phyloP scores from a whole-genome alignment of 169 alveolate genomes.

The Plasmodium vivax region DNA sequence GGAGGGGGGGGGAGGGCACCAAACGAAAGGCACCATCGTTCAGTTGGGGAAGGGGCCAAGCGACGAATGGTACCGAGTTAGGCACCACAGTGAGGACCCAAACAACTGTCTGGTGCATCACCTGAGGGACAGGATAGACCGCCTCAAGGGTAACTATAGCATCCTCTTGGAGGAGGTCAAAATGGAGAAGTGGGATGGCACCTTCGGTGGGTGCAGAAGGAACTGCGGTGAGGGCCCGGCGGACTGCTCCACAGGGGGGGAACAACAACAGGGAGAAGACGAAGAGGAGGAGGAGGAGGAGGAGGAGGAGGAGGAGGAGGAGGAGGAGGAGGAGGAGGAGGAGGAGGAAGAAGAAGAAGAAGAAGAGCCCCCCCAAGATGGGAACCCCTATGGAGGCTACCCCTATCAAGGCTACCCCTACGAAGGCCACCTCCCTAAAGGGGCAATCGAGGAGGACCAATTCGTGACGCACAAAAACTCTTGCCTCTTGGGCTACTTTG shows the following conservation, averaged over 20 bases:
- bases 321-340: neutral
- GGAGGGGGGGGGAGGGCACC: neutral
- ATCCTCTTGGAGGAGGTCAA: conserved; percentile 5
- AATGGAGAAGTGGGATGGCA: neutral
- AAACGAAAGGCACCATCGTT: neutral
- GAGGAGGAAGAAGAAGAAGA: neutral
- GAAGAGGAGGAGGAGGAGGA: neutral
- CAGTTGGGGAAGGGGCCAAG: neutral
- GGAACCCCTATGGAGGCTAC: too few relatives aligned
- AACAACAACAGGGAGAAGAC: neutral
- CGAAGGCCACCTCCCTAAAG: neutral
- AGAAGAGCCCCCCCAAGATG: neutral
- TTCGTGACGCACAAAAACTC: conserved; percentile 17
- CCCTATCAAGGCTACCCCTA: neutral
- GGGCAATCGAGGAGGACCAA: conserved; percentile 6
- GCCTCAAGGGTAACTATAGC: neutral
- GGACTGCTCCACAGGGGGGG: neutral
- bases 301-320: neutral
- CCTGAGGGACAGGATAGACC: conserved; percentile 13
- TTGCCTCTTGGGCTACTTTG: conserved; percentile 73
- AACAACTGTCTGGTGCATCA: conserved; percentile 42
- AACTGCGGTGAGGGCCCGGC: neutral
- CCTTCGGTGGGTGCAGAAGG: neutral
- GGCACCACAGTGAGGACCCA: neutral
- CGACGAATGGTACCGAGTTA: neutral